phyloP scores from a whole-genome alignment of 495 filamentous ascomycete species.

The Daldinia grandis region DNA sequence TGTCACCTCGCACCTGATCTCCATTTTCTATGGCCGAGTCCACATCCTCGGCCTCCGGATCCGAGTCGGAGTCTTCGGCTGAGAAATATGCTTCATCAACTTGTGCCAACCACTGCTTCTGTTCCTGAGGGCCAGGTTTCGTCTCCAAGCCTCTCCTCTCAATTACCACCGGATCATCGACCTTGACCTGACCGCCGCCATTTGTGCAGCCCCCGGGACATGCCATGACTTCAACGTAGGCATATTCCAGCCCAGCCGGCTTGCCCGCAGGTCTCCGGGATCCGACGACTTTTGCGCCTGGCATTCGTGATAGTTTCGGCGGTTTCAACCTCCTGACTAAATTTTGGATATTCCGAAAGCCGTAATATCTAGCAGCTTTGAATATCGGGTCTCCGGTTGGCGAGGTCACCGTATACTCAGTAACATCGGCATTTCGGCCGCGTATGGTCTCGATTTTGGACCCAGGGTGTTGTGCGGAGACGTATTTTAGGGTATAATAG shows the following conservation, averaged over 20 bases:
- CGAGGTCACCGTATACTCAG: conserved; percentile 75
- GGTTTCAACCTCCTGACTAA: conserved; percentile 90
- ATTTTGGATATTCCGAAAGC: conserved; percentile 98
- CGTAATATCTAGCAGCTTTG: conserved; percentile 90
- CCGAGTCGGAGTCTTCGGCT: conserved; percentile 66
- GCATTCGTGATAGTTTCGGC: conserved; percentile 74
- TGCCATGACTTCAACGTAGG: conserved; percentile 98
- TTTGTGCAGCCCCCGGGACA: conserved; percentile 98
- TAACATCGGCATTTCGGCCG: conserved; percentile 89
- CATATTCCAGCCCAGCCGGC: conserved; percentile 66
- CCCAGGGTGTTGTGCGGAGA: conserved; percentile 72
- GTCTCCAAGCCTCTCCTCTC: conserved; percentile 54
- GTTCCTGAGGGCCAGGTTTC: conserved; percentile 72
- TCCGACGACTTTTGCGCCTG: conserved; percentile 67
- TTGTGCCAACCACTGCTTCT: conserved; percentile 83
- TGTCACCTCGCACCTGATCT: conserved; percentile 39
- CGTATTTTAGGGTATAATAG: conserved; percentile 76
- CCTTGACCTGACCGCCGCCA: conserved; percentile 93
- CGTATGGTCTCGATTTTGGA: conserved; percentile 72
- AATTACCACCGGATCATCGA: conserved; percentile 71
- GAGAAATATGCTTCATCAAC: conserved; percentile 97
- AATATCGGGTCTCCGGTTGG: conserved; percentile 67
- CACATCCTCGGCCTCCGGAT: conserved; percentile 36
- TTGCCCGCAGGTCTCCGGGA: conserved; percentile 57
- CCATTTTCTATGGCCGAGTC: conserved; percentile 21